Conservation (phyloP, 108 stramenopile genomes). For the Chaetoceros tenuissimus region DNA sequence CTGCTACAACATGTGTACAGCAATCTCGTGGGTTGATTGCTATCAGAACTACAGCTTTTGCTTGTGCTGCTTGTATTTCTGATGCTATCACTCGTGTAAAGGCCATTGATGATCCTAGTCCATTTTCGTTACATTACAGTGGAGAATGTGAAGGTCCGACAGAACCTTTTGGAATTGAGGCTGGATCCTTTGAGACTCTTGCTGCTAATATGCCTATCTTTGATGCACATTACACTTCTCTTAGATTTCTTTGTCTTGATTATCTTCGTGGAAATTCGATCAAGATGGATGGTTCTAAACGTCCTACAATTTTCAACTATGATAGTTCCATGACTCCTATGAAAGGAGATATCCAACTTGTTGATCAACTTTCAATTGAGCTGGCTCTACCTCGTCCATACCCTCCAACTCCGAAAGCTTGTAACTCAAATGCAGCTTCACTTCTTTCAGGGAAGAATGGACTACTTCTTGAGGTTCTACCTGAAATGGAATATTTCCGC, state of each 20-base stretch:
- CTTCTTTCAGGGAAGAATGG: slow-evolving; percentile 76
- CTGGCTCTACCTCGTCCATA: slow-evolving; percentile 69
- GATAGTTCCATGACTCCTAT: slow-evolving; percentile 62
- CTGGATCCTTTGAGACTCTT: slow-evolving; percentile 90
- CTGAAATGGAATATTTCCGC: slow-evolving; percentile 95
- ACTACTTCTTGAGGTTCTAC: slow-evolving; percentile 88
- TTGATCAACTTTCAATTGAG: slow-evolving; percentile 76
- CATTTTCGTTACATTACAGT: slow-evolving; percentile 93
- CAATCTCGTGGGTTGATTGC: slow-evolving; percentile 94
- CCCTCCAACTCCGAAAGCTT: slow-evolving; percentile 50
- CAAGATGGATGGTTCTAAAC: slow-evolving; percentile 54
- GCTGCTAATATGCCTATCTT: slow-evolving; percentile 90
- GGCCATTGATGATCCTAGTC: slow-evolving; percentile 91
- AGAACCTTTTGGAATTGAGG: slow-evolving; percentile 90
- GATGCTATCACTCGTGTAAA: slow-evolving; percentile 92
- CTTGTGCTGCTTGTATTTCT: slow-evolving; percentile 90
- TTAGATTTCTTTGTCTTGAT: slow-evolving; percentile 90
- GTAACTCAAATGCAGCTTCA: slow-evolving; percentile 57
- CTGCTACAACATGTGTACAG: slow-evolving; percentile 89
- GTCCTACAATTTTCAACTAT: slow-evolving; percentile 86
- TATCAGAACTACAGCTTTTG: slow-evolving; percentile 92
- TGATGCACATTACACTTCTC: slow-evolving; percentile 75
- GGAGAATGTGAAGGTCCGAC: slow-evolving; percentile 93
- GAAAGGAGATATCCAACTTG: slow-evolving; percentile 70
- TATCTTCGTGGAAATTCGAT: slow-evolving; percentile 80